Percentiles rank a stretch among this genome's conserved stretches.
Evolutionary conservation across 352 stramenopile species (phyloP).

Genomic region (Globisporangium acanthophoron): DNA sequence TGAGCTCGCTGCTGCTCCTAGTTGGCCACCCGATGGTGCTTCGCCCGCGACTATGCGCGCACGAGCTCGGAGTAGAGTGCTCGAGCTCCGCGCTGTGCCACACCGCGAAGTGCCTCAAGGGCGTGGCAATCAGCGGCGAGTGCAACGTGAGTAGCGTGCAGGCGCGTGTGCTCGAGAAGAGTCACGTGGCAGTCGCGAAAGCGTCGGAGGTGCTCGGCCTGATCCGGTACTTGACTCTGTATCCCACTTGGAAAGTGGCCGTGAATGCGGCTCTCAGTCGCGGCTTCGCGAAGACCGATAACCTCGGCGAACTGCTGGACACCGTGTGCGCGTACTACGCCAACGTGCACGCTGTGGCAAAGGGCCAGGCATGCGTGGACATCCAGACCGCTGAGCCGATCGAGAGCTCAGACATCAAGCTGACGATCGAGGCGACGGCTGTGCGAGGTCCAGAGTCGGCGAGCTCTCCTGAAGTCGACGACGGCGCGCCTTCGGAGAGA

Average conservation of each 20-base stretch:
- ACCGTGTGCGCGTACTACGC: constrained; percentile 67
- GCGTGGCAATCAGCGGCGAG: constrained; percentile 22
- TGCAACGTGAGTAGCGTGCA: constrained; percentile 10
- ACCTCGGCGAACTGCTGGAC: constrained; percentile 50
- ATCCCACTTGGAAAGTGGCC: constrained; percentile 71
- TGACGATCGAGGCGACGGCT: constrained; percentile 13
- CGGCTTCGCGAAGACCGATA: constrained; percentile 44
- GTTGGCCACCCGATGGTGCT: constrained; percentile 58
- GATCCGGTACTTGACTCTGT: constrained; percentile 72
- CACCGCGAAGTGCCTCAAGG: constrained; percentile 64
- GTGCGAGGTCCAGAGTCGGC: constrained; percentile 59
- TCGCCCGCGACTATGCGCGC: constrained; percentile 62
- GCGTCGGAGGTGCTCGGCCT: constrained; percentile 57
- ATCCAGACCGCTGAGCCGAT: constrained; percentile 17
- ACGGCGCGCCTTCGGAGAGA: constrained; percentile 8
- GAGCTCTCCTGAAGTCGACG: constrained; percentile 55
- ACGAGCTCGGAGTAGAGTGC: constrained; percentile 78
- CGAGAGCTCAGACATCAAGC: constrained; percentile 17
- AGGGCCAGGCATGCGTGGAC: background rate
- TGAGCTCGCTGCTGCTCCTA: constrained; percentile 59
- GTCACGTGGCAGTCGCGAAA: constrained; percentile 51
- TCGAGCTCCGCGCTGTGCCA: constrained; percentile 59
- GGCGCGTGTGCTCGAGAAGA: constrained; percentile 12
- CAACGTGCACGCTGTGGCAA: constrained; percentile 12
- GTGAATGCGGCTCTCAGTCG: constrained; percentile 60